phyloP scores from a whole-genome alignment of 1,139 yeast genomes.

The Entelexis sorbosivorans region DNA sequence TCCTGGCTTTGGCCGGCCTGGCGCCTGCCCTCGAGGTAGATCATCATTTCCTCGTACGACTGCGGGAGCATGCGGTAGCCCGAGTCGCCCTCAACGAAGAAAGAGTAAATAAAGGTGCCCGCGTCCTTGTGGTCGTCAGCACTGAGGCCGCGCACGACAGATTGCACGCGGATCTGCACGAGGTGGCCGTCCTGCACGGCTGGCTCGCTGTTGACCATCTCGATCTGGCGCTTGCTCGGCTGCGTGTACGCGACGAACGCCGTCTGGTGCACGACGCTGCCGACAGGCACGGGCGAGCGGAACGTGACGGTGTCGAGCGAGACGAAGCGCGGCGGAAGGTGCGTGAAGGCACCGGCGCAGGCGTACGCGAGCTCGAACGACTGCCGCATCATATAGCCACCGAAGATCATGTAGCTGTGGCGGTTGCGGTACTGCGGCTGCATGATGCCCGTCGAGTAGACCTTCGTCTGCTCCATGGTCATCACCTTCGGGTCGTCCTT shows the following conservation, averaged over 20 bases:
- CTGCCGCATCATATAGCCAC: slow-evolving; percentile 84
- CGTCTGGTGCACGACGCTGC: slow-evolving; percentile 69
- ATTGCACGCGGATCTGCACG: slow-evolving; percentile 79
- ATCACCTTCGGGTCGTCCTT: slow-evolving; percentile 34
- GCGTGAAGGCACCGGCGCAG: slow-evolving; percentile 78
- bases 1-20: slow-evolving; percentile 74
- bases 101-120: slow-evolving; percentile 80
- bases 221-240: slow-evolving; percentile 16
- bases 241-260: slow-evolving; percentile 72
- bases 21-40: slow-evolving; percentile 78
- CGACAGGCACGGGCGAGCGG: slow-evolving; percentile 90
- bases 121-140: slow-evolving; percentile 53
- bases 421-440: slow-evolving; percentile 94
- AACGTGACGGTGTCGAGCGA: slow-evolving; percentile 85
- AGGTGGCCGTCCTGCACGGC: slow-evolving; percentile 70
- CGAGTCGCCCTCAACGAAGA: slow-evolving; percentile 43
- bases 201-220: slow-evolving; percentile 29
- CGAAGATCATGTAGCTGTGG: slow-evolving; percentile 88
- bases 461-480: slow-evolving; percentile 56
- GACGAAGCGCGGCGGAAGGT: slow-evolving; percentile 75
- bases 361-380: slow-evolving; percentile 88
- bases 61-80: slow-evolving; percentile 56
- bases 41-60: slow-evolving; percentile 86
- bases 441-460: slow-evolving; percentile 73
- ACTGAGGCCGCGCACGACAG: slow-evolving; percentile 59